These are phyloP conservation scores for Cercospora sesami DNA, from an alignment of 2,329 filamentous ascomycete genomes.

Conservation along the genomic window DNA sequence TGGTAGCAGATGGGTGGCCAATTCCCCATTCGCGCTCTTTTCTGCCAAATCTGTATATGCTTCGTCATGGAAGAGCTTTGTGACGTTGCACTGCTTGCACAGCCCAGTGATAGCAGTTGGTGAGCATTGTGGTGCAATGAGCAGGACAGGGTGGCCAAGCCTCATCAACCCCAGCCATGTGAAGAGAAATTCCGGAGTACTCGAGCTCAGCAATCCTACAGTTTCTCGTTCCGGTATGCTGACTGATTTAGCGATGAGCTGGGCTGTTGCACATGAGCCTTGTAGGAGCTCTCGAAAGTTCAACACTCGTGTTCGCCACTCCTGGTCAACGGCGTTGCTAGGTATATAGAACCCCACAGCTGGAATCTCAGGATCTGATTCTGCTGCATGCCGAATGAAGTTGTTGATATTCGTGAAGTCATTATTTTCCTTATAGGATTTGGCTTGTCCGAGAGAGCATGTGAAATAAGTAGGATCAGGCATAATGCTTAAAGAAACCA, in stretches of 20 bases:
- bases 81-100: conserved; percentile 49
- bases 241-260: conserved; percentile 30
- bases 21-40: background rate
- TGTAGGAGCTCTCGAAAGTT: conserved; percentile 41
- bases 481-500: background rate
- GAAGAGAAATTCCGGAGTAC: conserved; percentile 59
- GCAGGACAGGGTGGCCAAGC: conserved; percentile 55
- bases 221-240: conserved; percentile 33
- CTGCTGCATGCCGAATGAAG: conserved; percentile 54
- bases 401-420: conserved; percentile 51
- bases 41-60: conserved; percentile 40
- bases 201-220: conserved; percentile 58
- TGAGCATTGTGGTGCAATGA: conserved; percentile 56
- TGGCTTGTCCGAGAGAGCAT: conserved; percentile 61
- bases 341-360: conserved; percentile 55
- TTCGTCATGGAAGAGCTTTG: conserved; percentile 50
- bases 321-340: conserved; percentile 11
- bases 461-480: conserved; percentile 53
- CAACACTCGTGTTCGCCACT: conserved; percentile 33
- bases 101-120: conserved; percentile 55
- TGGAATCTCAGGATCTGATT: conserved; percentile 40
- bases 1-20: conserved; percentile 19
- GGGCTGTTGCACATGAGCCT: conserved; percentile 42
- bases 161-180: conserved; percentile 61
- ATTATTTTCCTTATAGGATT: conserved; percentile 30